Evolutionary conservation across 169 alveolate genomes (phyloP).

Genomic region (Plasmodium cynomolgi): DNA sequence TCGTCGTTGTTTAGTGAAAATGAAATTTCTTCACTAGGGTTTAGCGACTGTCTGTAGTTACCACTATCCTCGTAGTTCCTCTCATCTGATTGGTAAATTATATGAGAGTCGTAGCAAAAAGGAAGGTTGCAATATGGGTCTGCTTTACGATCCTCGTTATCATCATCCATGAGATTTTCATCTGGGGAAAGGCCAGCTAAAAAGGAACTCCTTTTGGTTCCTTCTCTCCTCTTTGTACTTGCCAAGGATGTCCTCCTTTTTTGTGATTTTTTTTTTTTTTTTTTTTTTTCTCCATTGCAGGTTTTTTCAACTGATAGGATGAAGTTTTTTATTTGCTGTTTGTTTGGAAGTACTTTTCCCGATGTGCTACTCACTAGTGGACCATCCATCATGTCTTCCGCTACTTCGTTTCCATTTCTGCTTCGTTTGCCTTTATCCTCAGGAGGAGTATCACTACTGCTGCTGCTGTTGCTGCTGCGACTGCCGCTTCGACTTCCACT

Average conservation of each 20-base stretch:
- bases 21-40: not conserved
- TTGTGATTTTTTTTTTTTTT: not conserved
- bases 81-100: not conserved
- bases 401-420: not conserved
- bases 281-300: not conserved
- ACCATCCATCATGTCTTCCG: not conserved
- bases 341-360: constrained; percentile 14
- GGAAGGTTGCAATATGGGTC: not conserved
- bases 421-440: not conserved
- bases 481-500: not conserved
- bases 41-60: not conserved
- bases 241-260: not conserved
- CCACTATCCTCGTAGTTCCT: not conserved
- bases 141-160: not conserved
- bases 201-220: not conserved
- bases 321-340: constrained; percentile 15
- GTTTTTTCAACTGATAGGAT: constrained; percentile 12
- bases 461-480: not conserved
- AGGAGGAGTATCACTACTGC: not conserved
- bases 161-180: not conserved
- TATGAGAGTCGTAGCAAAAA: not conserved
- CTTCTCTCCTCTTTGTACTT: not conserved
- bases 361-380: not conserved
- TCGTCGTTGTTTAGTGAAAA: not conserved
- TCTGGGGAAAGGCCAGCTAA: not conserved